These are phyloP conservation scores for Termitomyces heimii DNA, from an alignment of 768 basidiomycete species.

Conservation along the genomic window DNA sequence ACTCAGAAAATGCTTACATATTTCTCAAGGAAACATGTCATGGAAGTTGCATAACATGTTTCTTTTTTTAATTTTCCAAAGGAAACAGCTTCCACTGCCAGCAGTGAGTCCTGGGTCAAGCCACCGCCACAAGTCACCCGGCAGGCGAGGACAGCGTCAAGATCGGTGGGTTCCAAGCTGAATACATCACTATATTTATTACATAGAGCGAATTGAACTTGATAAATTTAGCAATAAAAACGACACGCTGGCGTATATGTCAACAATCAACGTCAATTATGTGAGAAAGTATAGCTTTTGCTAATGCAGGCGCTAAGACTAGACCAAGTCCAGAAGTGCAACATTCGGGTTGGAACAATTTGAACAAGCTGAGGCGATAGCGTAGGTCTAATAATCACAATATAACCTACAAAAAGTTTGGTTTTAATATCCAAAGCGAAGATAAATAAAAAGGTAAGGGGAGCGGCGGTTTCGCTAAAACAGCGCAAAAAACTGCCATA, in stretches of 20 bases:
- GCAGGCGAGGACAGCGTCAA: neutral
- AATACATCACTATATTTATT: slow-evolving; percentile 6
- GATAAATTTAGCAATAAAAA: slow-evolving; percentile 2
- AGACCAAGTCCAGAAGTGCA: slow-evolving; percentile 11
- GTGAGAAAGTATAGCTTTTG: neutral
- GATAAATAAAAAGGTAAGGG: neutral
- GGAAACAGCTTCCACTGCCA: too few relatives aligned
- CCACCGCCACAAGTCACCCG: neutral
- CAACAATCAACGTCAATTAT: neutral
- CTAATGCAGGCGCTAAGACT: slow-evolving; percentile 13
- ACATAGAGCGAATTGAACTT: neutral
- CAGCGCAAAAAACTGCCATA: neutral
- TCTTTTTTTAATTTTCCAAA: too few relatives aligned
- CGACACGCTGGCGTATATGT: neutral
- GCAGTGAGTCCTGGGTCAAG: too few relatives aligned
- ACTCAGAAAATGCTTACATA: too few relatives aligned
- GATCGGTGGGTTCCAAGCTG: neutral
- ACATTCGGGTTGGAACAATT: neutral
- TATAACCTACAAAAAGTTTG: neutral
- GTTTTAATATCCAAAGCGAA: neutral
- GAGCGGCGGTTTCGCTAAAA: neutral
- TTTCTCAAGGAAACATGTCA: too few relatives aligned
- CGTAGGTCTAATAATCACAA: neutral
- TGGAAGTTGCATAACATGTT: too few relatives aligned
- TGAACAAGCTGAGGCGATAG: neutral